These are phyloP conservation scores for Bromus sterilis DNA, from an alignment of 176 grass and related monocot species.

Conservation along the genomic window DNA sequence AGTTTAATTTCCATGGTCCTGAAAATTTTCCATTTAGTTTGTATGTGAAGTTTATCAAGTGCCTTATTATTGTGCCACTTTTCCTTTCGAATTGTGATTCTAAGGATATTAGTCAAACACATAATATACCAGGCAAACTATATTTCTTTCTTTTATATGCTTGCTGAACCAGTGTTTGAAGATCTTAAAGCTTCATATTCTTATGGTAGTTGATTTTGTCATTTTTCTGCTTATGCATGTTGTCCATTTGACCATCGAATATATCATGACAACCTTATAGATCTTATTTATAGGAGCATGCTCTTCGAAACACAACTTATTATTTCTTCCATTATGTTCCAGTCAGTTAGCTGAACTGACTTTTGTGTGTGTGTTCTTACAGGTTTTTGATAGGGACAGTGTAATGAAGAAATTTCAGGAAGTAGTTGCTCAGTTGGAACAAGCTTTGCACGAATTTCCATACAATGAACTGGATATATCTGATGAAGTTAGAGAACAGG, in stretches of 20 bases:
- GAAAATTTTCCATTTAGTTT: neutral
- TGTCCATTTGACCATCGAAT: neutral
- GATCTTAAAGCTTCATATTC: neutral
- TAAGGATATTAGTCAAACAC: neutral
- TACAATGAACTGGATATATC: constrained; percentile 67
- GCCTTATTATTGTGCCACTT: neutral
- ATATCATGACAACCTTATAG: neutral
- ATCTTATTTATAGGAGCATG: constrained; percentile 1
- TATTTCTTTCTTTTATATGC: neutral
- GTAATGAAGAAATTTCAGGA: constrained; percentile 52
- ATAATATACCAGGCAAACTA: neutral
- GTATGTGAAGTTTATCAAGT: neutral
- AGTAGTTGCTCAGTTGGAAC: constrained; percentile 52
- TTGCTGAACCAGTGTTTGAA: neutral
- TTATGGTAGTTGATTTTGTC: neutral
- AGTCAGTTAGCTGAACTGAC: neutral
- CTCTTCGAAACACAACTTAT: neutral
- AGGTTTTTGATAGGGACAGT: constrained; percentile 63
- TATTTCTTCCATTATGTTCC: neutral
- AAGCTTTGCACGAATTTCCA: constrained; percentile 47
- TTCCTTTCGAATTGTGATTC: neutral
- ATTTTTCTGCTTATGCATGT: neutral
- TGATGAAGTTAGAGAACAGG: constrained; percentile 93
- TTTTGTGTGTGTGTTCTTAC: neutral
- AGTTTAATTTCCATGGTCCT: neutral